Conservation (phyloP, 2,329 filamentous ascomycete species). For the Paramyrothecium roridum region DNA sequence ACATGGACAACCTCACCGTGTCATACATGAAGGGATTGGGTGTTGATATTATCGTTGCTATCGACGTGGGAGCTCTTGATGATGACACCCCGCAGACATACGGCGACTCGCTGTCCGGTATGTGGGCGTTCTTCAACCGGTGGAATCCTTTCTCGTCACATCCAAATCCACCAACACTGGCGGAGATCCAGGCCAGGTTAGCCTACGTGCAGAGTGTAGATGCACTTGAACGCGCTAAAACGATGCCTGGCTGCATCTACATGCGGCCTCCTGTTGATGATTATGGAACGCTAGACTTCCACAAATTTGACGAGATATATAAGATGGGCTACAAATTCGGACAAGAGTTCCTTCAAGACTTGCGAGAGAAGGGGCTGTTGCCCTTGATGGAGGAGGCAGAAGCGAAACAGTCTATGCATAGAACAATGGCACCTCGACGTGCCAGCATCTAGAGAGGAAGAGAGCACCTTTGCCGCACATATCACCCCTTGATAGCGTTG, state of each 20-base stretch:
- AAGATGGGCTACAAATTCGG: conserved; percentile 84
- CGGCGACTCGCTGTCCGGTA: conserved; percentile 88
- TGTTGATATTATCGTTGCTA: conserved; percentile 89
- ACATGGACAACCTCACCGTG: conserved; percentile 95
- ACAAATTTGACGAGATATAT: conserved; percentile 97
- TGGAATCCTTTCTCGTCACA: conserved; percentile 93
- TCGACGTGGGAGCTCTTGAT: conserved; percentile 91
- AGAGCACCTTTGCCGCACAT: too few species aligned
- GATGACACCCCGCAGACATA: conserved; percentile 90
- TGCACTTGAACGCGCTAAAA: conserved; percentile 90
- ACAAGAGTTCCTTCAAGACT: conserved; percentile 70
- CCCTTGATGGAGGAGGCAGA: conserved; percentile 68
- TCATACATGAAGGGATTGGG: conserved; percentile 95
- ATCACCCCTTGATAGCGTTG: too few species aligned
- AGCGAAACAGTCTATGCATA: conserved; percentile 71
- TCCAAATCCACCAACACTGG: conserved; percentile 90
- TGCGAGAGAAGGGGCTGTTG: conserved; percentile 77
- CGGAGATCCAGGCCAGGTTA: conserved; percentile 91
- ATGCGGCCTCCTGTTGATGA: conserved; percentile 93
- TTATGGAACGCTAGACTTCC: conserved; percentile 94
- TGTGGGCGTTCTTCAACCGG: conserved; percentile 92
- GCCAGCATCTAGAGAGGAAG: conserved; percentile 62
- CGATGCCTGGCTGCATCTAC: conserved; percentile 85
- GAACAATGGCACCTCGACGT: conserved; percentile 76
- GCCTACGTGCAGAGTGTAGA: conserved; percentile 96